A percentile compares a stretch with the other conserved stretches of the same genome.
Conservation (phyloP, 129 eudicot species). For the Flaveria brownii region DNA sequence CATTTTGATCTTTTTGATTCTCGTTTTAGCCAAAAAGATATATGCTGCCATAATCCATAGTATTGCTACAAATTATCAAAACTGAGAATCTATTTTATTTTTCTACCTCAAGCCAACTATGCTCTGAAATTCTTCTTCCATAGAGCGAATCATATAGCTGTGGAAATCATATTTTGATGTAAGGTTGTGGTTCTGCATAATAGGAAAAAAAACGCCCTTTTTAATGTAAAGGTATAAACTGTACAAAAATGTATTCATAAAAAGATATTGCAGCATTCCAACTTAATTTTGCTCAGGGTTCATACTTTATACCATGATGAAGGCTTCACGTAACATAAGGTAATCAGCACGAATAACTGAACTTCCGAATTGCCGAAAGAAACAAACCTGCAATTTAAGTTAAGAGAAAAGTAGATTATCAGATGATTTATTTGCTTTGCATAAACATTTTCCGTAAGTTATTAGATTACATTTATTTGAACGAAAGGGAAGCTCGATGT, state of each 20-base stretch:
- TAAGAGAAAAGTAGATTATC: background rate
- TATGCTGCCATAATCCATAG: background rate
- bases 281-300: background rate
- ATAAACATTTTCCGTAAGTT: background rate
- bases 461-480: background rate
- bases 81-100: background rate
- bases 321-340: slow-evolving; percentile 80
- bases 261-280: background rate
- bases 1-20: background rate
- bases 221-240: background rate
- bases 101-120: slow-evolving; percentile 95
- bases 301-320: slow-evolving; percentile 51
- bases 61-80: background rate
- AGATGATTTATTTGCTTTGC: background rate
- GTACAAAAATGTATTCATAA: background rate
- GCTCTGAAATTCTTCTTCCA: slow-evolving; percentile 98
- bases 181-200: slow-evolving; percentile 95
- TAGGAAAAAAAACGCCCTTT: slow-evolving; percentile 21
- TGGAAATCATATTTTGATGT: slow-evolving; percentile 92
- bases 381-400: slow-evolving; percentile 56
- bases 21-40: background rate
- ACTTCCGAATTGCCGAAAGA: slow-evolving; percentile 81
- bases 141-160: slow-evolving; percentile 98
- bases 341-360: slow-evolving; percentile 90
- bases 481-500: background rate